Evolutionary conservation across 495 filamentous ascomycete genomes (phyloP), one percentile per base, ranked within the genome.

Genomic region (Penicillium robsamsonii): DNA sequence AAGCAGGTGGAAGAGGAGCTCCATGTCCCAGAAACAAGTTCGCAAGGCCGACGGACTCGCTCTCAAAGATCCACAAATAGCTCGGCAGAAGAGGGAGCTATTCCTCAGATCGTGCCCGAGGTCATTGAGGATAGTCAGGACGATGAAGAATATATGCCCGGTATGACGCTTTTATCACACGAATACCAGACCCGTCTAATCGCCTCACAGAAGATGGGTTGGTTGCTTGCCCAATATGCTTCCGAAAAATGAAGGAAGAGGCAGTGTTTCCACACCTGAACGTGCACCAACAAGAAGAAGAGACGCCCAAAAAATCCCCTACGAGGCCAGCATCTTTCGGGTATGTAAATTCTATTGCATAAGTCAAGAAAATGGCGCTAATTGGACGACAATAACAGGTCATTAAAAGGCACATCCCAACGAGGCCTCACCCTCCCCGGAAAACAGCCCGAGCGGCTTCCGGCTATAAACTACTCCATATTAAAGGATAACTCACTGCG

Each of bases 201-300:
- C 22, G 50, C 8, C 27, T 46, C 17, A 4, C 65, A 82, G 85
- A 86, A 50, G 87, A 93, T 59, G 92, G 90, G 6, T 72, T 93
- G 18, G 86, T 90, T 4, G 72, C 82, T 15, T 98, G 94, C 70
- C 94, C 94, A 0, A 86, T 92, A 6, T 98, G 94, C 68, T 68
- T 70, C 24, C 76, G 79, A 53, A 80, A 82, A 31, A 93, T 97
- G 85, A 96, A 92, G 68, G 76, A 81, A 22, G 78, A 78, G 44
- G 73, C 75, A n/a, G 86, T 97, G 1, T 89, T 87, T 58, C 56
- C 72, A 35, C 94, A 98, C 73, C 68, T 97, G 96, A 71, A 77
- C 63, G 0, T 87, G 70, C 40, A 71, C 61, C 46, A 42, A 35
- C 40, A 48, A 17, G 61, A 53, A 18, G 46, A 51, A 20, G 38